A percentile compares a stretch with the other conserved stretches of the same genome.
Evolutionary conservation across 2,329 filamentous ascomycete species (phyloP).

Genomic region (Podosphaera xanthii): DNA sequence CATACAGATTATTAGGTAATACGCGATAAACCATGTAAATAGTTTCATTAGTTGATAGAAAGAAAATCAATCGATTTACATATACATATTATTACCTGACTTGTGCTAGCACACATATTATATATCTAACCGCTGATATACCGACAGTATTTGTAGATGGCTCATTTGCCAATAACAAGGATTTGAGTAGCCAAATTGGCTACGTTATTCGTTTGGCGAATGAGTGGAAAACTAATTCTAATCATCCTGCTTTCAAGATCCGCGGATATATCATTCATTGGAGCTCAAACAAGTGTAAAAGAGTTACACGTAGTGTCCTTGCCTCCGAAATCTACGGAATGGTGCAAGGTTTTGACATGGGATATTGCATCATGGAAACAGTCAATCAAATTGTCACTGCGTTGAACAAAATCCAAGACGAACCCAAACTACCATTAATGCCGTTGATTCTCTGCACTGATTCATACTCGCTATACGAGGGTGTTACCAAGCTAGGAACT

Average conservation of each 20-base stretch:
- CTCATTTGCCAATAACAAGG: neutral
- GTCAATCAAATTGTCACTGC: neutral
- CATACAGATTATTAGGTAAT: too few species aligned
- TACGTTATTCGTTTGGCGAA: neutral
- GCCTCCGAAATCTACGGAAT: neutral
- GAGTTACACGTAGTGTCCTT: constrained; percentile 4
- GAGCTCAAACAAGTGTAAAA: constrained; percentile 1
- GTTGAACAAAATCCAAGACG: neutral
- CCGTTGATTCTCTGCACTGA: neutral
- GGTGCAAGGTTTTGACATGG: constrained; percentile 3
- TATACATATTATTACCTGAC: too few species aligned
- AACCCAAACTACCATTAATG: neutral
- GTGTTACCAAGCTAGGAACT: neutral
- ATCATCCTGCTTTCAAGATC: neutral
- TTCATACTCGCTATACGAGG: neutral
- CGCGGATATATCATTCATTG: neutral
- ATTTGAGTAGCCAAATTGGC: neutral
- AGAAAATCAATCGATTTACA: too few species aligned
- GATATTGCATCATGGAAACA: neutral
- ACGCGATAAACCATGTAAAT: too few species aligned
- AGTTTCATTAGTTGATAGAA: too few species aligned
- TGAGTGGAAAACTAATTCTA: neutral
- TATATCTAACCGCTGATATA: too few species aligned
- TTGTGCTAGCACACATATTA: too few species aligned
- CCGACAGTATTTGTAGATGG: neutral